phyloP scores from a whole-genome alignment of 2,329 filamentous ascomycete species.

The Colletotrichum tofieldiae region DNA sequence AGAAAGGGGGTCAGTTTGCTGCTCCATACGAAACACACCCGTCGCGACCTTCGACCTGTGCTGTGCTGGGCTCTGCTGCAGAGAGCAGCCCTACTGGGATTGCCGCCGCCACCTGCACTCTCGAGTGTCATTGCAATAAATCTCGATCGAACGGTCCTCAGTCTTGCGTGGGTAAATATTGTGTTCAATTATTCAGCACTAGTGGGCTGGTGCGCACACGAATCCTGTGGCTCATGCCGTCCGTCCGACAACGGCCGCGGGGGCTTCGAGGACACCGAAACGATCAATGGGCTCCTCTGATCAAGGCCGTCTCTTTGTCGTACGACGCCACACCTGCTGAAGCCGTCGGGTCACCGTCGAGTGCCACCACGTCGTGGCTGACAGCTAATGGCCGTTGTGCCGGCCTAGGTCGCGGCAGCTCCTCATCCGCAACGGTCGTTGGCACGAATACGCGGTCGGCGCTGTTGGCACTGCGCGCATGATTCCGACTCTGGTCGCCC shows the following conservation, averaged over 20 bases:
- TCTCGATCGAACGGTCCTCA: no score
- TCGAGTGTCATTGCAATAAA: constrained; percentile 5
- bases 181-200: constrained; percentile 37
- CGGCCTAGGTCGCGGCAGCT: constrained; percentile 18
- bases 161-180: constrained; percentile 10
- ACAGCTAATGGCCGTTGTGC: constrained; percentile 25
- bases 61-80: neutral
- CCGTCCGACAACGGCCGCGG: constrained; percentile 29
- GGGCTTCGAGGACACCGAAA: constrained; percentile 32
- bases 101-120: constrained; percentile 8
- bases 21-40: constrained; percentile 30
- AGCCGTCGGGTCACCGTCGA: neutral
- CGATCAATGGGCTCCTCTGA: constrained; percentile 12
- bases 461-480: constrained; percentile 6
- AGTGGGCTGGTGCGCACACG: constrained; percentile 31
- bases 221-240: constrained; percentile 31
- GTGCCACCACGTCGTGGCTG: constrained; percentile 16
- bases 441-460: neutral
- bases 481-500: neutral
- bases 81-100: constrained; percentile 26
- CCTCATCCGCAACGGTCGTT: constrained; percentile 7
- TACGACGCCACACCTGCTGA: constrained; percentile 26
- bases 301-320: constrained; percentile 23
- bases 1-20: neutral
- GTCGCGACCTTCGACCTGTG: constrained; percentile 22